phyloP scores from a whole-genome alignment of 208 protist genomes.

The Acanthamoeba lenticulata region DNA sequence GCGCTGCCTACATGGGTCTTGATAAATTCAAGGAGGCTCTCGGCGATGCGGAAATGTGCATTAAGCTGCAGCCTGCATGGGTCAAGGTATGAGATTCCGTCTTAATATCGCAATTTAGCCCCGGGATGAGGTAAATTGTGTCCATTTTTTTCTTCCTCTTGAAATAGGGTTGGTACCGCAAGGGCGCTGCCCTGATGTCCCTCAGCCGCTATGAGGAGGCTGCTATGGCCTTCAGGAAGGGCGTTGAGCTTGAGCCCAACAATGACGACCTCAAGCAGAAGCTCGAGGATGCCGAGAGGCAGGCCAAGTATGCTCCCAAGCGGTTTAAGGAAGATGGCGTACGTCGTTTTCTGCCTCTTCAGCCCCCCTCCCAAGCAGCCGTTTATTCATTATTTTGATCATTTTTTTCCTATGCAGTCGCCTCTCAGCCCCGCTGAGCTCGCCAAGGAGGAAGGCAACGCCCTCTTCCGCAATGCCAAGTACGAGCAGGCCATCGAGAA shows the following conservation, averaged over 20 bases:
- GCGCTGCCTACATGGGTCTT: constrained; percentile 74
- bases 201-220: constrained; percentile 74
- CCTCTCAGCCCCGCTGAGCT: neutral
- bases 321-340: constrained; percentile 51
- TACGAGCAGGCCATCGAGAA: constrained; percentile 92
- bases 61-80: constrained; percentile 84
- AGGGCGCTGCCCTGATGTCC: constrained; percentile 79
- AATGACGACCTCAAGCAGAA: constrained; percentile 51
- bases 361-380: neutral
- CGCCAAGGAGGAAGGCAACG: constrained; percentile 91
- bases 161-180: constrained; percentile 80
- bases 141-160: too few species aligned
- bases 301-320: constrained; percentile 22
- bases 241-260: constrained; percentile 69
- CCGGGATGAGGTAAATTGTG: neutral
- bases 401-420: neutral
- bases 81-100: constrained; percentile 80
- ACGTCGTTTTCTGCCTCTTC: neutral
- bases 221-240: constrained; percentile 72
- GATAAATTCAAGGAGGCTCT: constrained; percentile 81
- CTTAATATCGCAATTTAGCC: neutral
- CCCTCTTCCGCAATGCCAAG: constrained; percentile 95
- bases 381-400: neutral
- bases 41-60: constrained; percentile 82
- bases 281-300: constrained; percentile 52